Evolutionary conservation across 2,329 filamentous ascomycete genomes (phyloP), one percentile per base, ranked within the genome.

Genomic region (Pseudogymnoascus sp.): DNA sequence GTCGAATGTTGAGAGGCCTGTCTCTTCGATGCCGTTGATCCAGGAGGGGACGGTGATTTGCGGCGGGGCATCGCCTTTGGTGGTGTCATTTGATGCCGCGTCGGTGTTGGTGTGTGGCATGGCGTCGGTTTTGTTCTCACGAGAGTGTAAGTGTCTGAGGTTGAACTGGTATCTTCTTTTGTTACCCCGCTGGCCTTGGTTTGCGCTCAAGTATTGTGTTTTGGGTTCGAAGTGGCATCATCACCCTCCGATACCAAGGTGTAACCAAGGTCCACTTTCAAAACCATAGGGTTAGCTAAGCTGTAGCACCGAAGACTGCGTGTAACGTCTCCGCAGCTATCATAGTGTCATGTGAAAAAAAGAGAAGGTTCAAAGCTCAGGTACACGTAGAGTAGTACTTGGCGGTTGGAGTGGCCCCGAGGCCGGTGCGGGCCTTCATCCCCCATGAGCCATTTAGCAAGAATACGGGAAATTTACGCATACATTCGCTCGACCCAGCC

Each of bases 11-110:
- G 74, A 76, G 1, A 68, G 65, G 4, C 77, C 77, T 3, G 69
- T 74, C 62, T 77, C 71, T 65, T 82, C 78, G 66, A 79, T 72
- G 69, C 79, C 79, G 63, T 79, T 77, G 68, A 82, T 80, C 69
- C 78, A 75, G 65, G 82, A 76, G 18, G 80, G 79, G 25, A 78
- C 72, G 5, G 71, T 74, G 67, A 65, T 53, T 31, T 53, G 46
- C 14, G 46, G 8, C 1, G 46, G 25, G 16, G 25, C 25, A 16
- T 16, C n/a, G 46, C 46, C 46, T 3, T 38, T 69, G 64, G 1
- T 69, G 64, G 1, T 70, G 65, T 38, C 59, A 49, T 43, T 53
- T 12, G 46, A 53, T 31, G 25, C 46, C 46, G 31, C 8, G 7
- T 53, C 25, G 25, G 46, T 53, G 46, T 6, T 14, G 23, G 11